phyloP scores from a whole-genome alignment of 2,329 filamentous ascomycete genomes.

The Fusarium subtropicale region DNA sequence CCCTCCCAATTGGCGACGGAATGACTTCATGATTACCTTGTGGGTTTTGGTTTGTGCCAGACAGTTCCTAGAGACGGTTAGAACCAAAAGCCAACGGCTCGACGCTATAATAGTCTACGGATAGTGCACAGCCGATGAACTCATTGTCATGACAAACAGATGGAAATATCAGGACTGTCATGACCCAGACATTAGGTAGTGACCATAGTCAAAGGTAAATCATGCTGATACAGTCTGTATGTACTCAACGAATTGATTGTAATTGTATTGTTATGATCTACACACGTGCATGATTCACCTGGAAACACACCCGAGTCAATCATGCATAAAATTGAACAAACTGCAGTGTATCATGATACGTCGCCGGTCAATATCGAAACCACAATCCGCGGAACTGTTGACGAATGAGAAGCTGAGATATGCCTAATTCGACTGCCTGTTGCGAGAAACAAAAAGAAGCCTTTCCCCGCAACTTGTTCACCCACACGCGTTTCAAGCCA shows the following conservation, averaged over 20 bases:
- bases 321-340: constrained; percentile 34
- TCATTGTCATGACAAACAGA: constrained; percentile 19
- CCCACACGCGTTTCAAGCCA: constrained; percentile 21
- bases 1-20: constrained; percentile 5
- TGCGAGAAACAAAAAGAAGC: constrained; percentile 15
- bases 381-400: constrained; percentile 7
- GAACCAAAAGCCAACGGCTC: constrained; percentile 12
- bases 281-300: constrained; percentile 8
- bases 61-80: constrained; percentile 10
- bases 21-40: constrained; percentile 33
- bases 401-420: constrained; percentile 33
- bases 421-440: constrained; percentile 4
- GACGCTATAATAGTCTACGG: neutral
- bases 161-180: neutral
- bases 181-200: neutral
- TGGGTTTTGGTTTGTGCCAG: constrained; percentile 14
- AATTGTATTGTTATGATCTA: neutral
- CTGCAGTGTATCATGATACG: constrained; percentile 27
- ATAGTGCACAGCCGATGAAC: neutral
- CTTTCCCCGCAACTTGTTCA: constrained; percentile 37
- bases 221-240: constrained; percentile 19
- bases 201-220: constrained; percentile 2
- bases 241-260: neutral
- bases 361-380: constrained; percentile 17
- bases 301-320: constrained; percentile 24